These are phyloP conservation scores for Lepiota brunneoincarnata DNA, from an alignment of 768 basidiomycete genomes.

Conservation along the genomic window DNA sequence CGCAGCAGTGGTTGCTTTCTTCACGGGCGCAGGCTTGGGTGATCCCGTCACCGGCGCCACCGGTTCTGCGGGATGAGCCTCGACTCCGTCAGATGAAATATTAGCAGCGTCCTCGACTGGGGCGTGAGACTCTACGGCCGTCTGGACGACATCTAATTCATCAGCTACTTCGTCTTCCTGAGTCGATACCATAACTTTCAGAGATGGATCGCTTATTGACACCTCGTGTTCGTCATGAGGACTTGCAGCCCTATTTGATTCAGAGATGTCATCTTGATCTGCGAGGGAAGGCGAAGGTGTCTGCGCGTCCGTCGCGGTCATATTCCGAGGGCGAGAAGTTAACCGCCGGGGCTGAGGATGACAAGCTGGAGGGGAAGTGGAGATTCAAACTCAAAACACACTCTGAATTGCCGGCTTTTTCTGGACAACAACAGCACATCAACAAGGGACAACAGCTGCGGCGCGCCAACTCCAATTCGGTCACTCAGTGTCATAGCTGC, in stretches of 20 bases:
- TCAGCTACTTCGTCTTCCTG: slow-evolving; percentile 11
- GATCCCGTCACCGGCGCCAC: slow-evolving; percentile 21
- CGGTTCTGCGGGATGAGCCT: slow-evolving; percentile 16
- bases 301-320: slow-evolving; percentile 3
- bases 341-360: no score
- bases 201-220: not conserved
- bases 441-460: slow-evolving; percentile 31
- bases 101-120: slow-evolving; percentile 1
- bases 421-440: not conserved
- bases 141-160: not conserved
- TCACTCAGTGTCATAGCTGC: not conserved
- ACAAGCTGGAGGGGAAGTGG: not conserved
- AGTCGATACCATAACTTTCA: slow-evolving; percentile 11
- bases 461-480: slow-evolving; percentile 16
- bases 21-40: slow-evolving; percentile 25
- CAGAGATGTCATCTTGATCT: slow-evolving; percentile 2
- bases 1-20: slow-evolving; percentile 33
- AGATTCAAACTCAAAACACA: not conserved
- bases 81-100: slow-evolving; percentile 7
- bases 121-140: not conserved
- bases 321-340: not conserved
- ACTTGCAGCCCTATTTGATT: not conserved
- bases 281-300: not conserved
- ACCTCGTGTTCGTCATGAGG: slow-evolving; percentile 12
- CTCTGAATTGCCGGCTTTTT: not conserved